Base-by-base conservation (phyloP, 805 yeast genomes). In the Metschnikowia drakensbergensis region DNA sequence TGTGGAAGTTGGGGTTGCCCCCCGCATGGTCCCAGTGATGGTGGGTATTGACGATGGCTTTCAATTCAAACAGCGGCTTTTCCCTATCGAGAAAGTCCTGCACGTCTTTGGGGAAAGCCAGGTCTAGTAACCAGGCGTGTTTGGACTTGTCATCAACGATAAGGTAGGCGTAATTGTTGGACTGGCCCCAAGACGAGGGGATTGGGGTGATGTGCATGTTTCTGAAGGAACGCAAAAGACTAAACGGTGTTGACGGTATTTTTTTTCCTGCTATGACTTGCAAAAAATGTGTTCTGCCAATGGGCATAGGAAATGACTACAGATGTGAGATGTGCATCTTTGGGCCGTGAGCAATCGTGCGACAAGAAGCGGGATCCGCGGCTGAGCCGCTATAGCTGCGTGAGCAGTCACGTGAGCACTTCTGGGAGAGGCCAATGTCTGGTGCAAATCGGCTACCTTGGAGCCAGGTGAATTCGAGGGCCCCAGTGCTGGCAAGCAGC, bases 21-120 rank as follows among this genome's bases (percentile, higher is more conserved):
- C 88, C 97, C 2, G 97, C 75, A 67, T 94, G 99, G 63, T 94
- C 99, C 61, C 82, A 81, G 66, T 94, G 99, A 64, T 94, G 99
- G 63, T 94, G 99, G 0, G 98, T 94, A 67, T 94, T 94, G 44
- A 88, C 95, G 49, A 94, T 86, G 1, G 92, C 88, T 38, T 74
- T 75, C 46, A 94, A 67, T 44, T 83, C 79, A 35, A 77, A 66
- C 35, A 69, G 63, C 13, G 72, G 62, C 32, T 70, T 61, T 32
- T 68, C 55, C 28, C 80, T 60, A 10, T 65, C 70, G 3, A 84
- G 76, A 47, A 77, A 62, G 80, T 51, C 52, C 44, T 22, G 54
- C 9, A 57, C 75, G 58, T 89, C 97, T 4, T 74, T 64, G 1
- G 96, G 92, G 57, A 84, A 86, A 1, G 98, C 98, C 1, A 98